Conservation (phyloP, 163 green algal genomes). For the Scenedesmus sp. region DNA sequence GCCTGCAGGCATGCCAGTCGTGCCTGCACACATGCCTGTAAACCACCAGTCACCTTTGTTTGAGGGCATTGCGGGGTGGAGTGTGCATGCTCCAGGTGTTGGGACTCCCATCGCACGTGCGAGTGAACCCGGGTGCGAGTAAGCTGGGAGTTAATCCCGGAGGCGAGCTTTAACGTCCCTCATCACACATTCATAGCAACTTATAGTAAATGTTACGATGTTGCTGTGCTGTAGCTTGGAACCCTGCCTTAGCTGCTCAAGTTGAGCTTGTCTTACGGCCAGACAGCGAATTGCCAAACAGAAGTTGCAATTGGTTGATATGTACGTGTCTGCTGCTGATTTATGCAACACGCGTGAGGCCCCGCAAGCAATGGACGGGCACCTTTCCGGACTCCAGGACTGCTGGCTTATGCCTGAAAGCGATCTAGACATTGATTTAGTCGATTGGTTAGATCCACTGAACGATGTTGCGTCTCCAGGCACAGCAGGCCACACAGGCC, state of each 20-base stretch:
- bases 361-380: neutral
- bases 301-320: neutral
- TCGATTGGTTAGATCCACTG: neutral
- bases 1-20: too few relatives aligned
- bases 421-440: neutral
- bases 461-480: neutral
- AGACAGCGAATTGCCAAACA: neutral
- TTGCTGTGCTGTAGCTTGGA: too few relatives aligned
- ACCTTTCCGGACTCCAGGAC: neutral
- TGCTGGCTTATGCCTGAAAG: conserved; percentile 8
- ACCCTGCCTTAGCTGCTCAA: neutral
- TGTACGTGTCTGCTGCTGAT: neutral
- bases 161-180: too few relatives aligned
- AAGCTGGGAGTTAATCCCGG: too few relatives aligned
- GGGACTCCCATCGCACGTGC: too few relatives aligned
- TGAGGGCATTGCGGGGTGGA: too few relatives aligned
- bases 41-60: too few relatives aligned
- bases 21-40: too few relatives aligned
- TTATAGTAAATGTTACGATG: too few relatives aligned
- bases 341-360: neutral
- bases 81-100: too few relatives aligned
- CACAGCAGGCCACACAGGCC: neutral
- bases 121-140: too few relatives aligned
- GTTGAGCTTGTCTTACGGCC: neutral
- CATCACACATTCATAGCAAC: too few relatives aligned